Evolutionary conservation across 371 early-diverging fungal genomes (phyloP), one percentile per base, ranked within the genome.

Genomic region (Mucor piriformis): DNA sequence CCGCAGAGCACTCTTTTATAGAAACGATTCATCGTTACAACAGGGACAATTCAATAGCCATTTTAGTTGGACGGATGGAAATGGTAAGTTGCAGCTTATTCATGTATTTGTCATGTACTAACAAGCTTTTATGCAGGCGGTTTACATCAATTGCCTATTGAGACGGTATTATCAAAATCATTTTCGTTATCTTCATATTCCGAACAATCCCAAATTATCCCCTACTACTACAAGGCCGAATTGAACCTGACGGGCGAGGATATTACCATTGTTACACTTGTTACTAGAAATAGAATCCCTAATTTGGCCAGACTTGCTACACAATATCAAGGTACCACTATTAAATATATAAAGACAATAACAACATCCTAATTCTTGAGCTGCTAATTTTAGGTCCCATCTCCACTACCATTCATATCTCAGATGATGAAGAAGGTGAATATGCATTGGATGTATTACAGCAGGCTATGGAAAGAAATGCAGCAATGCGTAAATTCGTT

Each of bases 401-500:
- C 13, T 86, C 87, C 24, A 83, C 83, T 43, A 74, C 81, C 7
- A 69, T 86, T 24, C 86, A 85, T 56, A 72, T 86, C 32, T 70
- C 68, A 32, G 77, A 82, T 59, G 84, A 83, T 33, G 76, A 81
- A 16, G 53, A 64, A 35, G 61, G 81, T 20, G 74, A 78, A 27
- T 69, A 69, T 18, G 73, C 78, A 10, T 43, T 86, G 1, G 66
- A 74, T 6, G 54, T 75, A 11, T 48, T 86, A 11, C 68, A 76
- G 11, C 63, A 79, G 15, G 70, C 84, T 46, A 75, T 80, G 61
- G 60, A 69, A 25, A 51, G 66, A 23, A 74, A 74, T 44, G 72
- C 77, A 3, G 61, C 65, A 16, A 78, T 86, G 76, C 69, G 73
- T 25, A 64, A 77, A 55, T 80, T 66, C 56, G 83, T 85, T 3